phyloP scores from a whole-genome alignment of 352 stramenopile genomes.

The Globisporangium megalacanthum region DNA sequence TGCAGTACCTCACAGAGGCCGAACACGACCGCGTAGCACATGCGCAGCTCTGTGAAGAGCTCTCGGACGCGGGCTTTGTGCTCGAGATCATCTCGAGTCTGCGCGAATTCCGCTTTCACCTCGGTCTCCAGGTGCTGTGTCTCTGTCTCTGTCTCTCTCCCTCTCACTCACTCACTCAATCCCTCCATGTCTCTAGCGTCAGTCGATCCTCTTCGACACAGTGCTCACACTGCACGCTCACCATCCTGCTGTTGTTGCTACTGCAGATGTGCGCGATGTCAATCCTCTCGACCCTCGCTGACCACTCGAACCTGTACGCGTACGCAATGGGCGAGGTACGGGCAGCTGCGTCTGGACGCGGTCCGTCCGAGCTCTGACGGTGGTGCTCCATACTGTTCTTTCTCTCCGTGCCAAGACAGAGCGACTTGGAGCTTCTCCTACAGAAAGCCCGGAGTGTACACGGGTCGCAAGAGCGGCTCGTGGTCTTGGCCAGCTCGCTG shows the following conservation, averaged over 20 bases:
- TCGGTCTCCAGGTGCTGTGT: conserved; percentile 32
- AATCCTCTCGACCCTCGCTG: conserved; percentile 37
- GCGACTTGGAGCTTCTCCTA: conserved; percentile 31
- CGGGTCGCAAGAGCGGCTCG: conserved; percentile 33
- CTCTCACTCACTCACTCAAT: too few relatives aligned
- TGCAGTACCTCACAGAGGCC: conserved; percentile 27
- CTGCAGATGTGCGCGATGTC: conserved; percentile 30
- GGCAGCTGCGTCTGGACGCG: too few relatives aligned
- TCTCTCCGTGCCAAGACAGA: conserved; percentile 3
- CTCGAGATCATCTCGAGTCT: conserved; percentile 29
- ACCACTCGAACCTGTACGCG: conserved; percentile 45
- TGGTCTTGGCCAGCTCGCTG: conserved; percentile 32
- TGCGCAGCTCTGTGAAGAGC: conserved; percentile 25
- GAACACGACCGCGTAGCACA: conserved; percentile 18
- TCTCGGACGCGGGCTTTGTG: conserved; percentile 41
- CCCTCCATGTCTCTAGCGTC: neutral
- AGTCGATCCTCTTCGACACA: too few relatives aligned
- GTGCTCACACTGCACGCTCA: too few relatives aligned
- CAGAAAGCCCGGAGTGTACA: conserved; percentile 47
- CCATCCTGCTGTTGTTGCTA: neutral
- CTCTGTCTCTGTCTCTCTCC: neutral
- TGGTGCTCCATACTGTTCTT: neutral
- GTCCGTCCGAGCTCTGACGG: neutral
- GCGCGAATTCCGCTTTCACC: conserved; percentile 68
- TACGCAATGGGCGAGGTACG: conserved; percentile 55